Evolutionary conservation across 257 asterid species (phyloP).

Genomic region (Echium plantagineum): DNA sequence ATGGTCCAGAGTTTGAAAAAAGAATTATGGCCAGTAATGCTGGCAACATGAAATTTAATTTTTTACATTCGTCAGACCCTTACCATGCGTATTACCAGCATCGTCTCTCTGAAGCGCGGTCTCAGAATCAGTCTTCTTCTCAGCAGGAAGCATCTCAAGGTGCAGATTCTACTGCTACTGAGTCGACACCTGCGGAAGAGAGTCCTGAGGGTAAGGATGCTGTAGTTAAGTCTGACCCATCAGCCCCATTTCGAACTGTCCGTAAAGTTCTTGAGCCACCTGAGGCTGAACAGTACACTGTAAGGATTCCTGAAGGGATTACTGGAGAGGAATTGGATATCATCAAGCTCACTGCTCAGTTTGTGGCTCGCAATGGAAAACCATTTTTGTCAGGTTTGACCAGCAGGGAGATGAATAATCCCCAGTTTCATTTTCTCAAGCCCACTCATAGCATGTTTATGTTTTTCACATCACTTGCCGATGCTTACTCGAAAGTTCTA

Average conservation of each 20-base stretch:
- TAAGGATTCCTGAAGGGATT: conserved; percentile 85
- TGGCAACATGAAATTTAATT: conserved; percentile 75
- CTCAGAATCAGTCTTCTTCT: conserved; percentile 50
- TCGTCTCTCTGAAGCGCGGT: conserved; percentile 68
- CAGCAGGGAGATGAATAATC: conserved; percentile 74
- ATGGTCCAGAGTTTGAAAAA: conserved; percentile 80
- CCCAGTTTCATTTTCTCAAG: conserved; percentile 80
- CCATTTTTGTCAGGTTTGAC: conserved; percentile 82
- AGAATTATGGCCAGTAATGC: conserved; percentile 68
- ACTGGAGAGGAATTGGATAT: conserved; percentile 92
- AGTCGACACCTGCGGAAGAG: conserved; percentile 26
- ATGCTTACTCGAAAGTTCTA: conserved; percentile 86
- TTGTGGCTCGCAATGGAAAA: conserved; percentile 89
- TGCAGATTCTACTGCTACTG: conserved; percentile 29
- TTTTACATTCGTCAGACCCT: conserved; percentile 72
- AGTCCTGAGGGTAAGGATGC: conserved; percentile 29
- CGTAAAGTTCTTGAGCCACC: conserved; percentile 85
- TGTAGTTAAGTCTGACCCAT: conserved; percentile 51
- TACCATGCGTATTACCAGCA: conserved; percentile 91
- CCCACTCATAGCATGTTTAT: conserved; percentile 95
- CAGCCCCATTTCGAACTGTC: conserved; percentile 51
- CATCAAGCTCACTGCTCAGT: conserved; percentile 88
- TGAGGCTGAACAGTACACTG: conserved; percentile 86
- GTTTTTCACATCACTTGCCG: conserved; percentile 93
- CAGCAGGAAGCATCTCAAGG: conserved; percentile 25